Evolutionary conservation across 2,329 filamentous ascomycete genomes (phyloP).

Genomic region (Alternaria atra): DNA sequence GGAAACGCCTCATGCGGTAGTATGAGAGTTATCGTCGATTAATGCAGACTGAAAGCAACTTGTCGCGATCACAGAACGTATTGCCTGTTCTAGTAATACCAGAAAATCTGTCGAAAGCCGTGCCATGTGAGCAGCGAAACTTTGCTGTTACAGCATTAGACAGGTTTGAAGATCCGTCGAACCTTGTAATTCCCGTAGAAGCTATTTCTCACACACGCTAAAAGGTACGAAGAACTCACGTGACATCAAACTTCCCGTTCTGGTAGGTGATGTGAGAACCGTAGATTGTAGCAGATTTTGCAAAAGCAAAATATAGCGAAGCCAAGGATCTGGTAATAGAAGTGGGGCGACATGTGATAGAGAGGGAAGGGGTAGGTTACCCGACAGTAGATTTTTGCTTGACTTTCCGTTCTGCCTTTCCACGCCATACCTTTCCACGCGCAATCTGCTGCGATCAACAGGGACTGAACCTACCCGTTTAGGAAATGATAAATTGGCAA

Average conservation of each 20-base stretch:
- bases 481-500: no score
- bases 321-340: background rate
- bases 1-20: background rate
- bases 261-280: background rate
- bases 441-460: background rate
- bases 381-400: background rate
- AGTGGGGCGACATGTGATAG: background rate
- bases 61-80: background rate
- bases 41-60: background rate
- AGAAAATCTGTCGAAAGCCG: background rate
- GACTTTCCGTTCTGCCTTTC: background rate
- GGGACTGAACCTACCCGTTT: background rate
- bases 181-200: background rate
- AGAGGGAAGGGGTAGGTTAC: background rate
- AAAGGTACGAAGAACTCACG: background rate
- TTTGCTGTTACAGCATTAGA: background rate
- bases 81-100: background rate
- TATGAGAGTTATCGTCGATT: background rate
- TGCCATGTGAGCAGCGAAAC: background rate
- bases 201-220: background rate
- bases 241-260: background rate
- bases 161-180: background rate
- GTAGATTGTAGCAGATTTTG: background rate
- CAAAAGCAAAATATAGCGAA: slow-evolving; percentile 1
- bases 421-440: background rate